These are phyloP conservation scores for Daldinia childiae DNA, from an alignment of 495 filamentous ascomycete species.

Conservation along the genomic window DNA sequence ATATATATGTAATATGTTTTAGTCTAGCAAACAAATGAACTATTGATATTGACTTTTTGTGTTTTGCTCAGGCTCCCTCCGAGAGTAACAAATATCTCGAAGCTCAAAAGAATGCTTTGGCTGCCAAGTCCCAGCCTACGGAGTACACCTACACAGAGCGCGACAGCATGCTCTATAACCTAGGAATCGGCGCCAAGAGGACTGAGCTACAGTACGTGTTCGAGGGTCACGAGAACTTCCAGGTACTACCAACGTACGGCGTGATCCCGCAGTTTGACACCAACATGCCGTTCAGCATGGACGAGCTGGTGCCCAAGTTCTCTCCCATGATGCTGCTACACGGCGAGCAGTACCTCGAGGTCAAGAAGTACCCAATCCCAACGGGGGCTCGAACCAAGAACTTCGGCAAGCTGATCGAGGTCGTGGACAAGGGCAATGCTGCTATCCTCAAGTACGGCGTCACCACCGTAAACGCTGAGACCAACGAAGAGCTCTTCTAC, in stretches of 20 bases:
- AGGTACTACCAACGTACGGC: conserved; percentile 91
- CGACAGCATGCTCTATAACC: conserved; percentile 94
- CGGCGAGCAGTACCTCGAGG: conserved; percentile 98
- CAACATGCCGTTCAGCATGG: conserved; percentile 78
- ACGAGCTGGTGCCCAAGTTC: conserved; percentile 92
- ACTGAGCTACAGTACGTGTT: conserved; percentile 87
- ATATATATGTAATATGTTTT: conserved; percentile 38
- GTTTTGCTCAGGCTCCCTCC: conserved; percentile 47
- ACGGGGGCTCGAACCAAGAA: conserved; percentile 83
- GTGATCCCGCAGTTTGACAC: conserved; percentile 94
- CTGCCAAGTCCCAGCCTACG: conserved; percentile 74
- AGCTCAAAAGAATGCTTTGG: conserved; percentile 82
- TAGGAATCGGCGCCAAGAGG: conserved; percentile 93
- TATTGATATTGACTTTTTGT: conserved; percentile 44
- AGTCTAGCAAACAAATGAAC: conserved; percentile 44
- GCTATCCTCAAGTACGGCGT: conserved; percentile 83
- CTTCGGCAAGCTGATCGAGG: conserved; percentile 88
- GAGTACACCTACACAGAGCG: conserved; percentile 83
- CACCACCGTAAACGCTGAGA: conserved; percentile 81
- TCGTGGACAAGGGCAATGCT: conserved; percentile 93
- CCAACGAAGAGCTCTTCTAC: conserved; percentile 92
- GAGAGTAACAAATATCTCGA: conserved; percentile 62
- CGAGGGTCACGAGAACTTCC: conserved; percentile 90
- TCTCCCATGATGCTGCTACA: conserved; percentile 99
- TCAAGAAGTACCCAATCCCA: conserved; percentile 93